These are phyloP conservation scores for Ogataea philodendri DNA, from an alignment of 805 yeast species.

Conservation along the genomic window DNA sequence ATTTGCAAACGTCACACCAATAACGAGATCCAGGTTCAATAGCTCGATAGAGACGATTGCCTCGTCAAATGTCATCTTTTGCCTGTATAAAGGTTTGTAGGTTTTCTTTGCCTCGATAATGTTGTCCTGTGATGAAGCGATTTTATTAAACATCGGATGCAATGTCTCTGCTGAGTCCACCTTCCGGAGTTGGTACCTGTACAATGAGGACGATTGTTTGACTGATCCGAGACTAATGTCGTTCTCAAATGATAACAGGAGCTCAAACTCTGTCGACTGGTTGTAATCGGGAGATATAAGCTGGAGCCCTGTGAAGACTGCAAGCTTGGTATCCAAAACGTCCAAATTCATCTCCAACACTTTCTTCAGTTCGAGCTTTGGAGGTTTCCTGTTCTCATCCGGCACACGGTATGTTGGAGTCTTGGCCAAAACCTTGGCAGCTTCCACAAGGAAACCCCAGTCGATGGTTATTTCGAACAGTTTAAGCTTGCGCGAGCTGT, in stretches of 20 bases:
- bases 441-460: conserved; percentile 54
- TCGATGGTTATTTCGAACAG: conserved; percentile 45
- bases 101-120: conserved; percentile 14
- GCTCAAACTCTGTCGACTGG: conserved; percentile 42
- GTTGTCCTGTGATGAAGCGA: conserved; percentile 19
- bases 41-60: conserved; percentile 31
- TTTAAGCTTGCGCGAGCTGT: conserved; percentile 37
- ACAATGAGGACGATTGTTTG: conserved; percentile 22
- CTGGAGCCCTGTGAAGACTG: conserved; percentile 37
- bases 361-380: conserved; percentile 38
- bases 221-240: conserved; percentile 14
- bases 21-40: conserved; percentile 38
- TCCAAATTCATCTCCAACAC: conserved; percentile 27
- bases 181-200: conserved; percentile 29
- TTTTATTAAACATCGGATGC: conserved; percentile 27
- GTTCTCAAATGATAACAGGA: conserved; percentile 43
- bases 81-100: conserved; percentile 19
- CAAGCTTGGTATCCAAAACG: conserved; percentile 31
- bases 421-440: conserved; percentile 45
- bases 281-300: conserved; percentile 46
- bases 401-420: conserved; percentile 53
- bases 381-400: conserved; percentile 40
- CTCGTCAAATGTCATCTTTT: conserved; percentile 28
- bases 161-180: conserved; percentile 12
- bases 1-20: conserved; percentile 40